Evolutionary conservation across 2,329 filamentous ascomycete genomes (phyloP).

Genomic region (Fusarium duplospermum): DNA sequence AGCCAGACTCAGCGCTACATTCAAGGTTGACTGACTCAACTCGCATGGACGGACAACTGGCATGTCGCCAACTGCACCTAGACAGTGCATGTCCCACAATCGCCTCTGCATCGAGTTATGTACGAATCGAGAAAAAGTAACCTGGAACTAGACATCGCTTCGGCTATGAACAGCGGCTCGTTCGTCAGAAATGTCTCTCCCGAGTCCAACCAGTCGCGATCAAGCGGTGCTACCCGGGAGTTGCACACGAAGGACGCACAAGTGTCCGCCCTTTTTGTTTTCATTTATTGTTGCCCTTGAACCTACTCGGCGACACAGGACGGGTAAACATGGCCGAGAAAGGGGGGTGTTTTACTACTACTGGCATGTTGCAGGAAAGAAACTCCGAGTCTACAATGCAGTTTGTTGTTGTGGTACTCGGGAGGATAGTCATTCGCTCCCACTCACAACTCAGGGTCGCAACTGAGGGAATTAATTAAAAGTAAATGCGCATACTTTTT

Average conservation of each 20-base stretch:
- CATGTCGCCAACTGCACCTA: not conserved
- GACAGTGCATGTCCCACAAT: not conserved
- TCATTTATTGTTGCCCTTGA: not conserved
- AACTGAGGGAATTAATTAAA: not conserved
- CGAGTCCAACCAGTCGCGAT: conserved; percentile 29
- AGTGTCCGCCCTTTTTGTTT: not conserved
- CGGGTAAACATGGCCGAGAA: not conserved
- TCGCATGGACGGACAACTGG: not conserved
- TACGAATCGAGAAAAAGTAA: not conserved
- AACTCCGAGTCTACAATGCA: not conserved
- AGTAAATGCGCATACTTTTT: not conserved
- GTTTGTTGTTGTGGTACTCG: not conserved
- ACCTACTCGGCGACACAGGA: not conserved
- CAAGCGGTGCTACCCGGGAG: not conserved
- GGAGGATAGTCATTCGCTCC: not conserved
- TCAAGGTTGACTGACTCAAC: not conserved
- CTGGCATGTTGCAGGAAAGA: not conserved
- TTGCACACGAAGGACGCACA: not conserved
- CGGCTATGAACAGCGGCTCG: conserved; percentile 2
- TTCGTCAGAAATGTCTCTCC: conserved; percentile 9
- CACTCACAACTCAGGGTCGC: not conserved
- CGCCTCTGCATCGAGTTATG: not conserved
- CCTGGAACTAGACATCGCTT: conserved; percentile 6
- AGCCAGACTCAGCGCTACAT: not conserved
- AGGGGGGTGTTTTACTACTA: not conserved